Evolutionary conservation across 495 filamentous ascomycete species (phyloP).

Genomic region (Glarea lozoyensis): DNA sequence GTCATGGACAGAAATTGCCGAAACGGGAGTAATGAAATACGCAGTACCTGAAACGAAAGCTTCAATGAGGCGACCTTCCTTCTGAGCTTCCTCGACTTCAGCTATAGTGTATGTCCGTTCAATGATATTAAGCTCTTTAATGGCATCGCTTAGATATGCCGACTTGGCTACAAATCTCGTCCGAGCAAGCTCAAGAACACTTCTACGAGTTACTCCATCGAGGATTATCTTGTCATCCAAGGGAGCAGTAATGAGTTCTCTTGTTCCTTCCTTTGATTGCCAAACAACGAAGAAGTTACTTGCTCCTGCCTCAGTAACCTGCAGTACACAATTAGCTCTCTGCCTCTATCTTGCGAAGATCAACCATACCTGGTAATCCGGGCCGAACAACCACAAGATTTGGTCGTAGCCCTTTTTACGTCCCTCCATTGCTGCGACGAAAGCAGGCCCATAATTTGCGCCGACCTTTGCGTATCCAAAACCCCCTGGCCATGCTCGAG

Average conservation of each 20-base stretch:
- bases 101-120: slow-evolving; percentile 72
- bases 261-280: slow-evolving; percentile 54
- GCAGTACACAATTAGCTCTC: no score
- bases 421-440: slow-evolving; percentile 59
- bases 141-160: slow-evolving; percentile 23
- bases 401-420: slow-evolving; percentile 65
- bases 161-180: slow-evolving; percentile 36
- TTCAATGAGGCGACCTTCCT: slow-evolving; percentile 73
- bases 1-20: slow-evolving; percentile 61
- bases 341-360: no score
- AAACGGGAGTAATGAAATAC: slow-evolving; percentile 75
- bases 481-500: slow-evolving; percentile 88
- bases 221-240: slow-evolving; percentile 74
- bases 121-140: slow-evolving; percentile 57
- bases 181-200: slow-evolving; percentile 64
- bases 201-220: slow-evolving; percentile 73
- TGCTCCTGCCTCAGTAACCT: slow-evolving; percentile 83
- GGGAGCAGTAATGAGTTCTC: slow-evolving; percentile 73
- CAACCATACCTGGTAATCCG: slow-evolving; percentile 36
- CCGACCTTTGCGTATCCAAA: slow-evolving; percentile 88
- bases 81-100: slow-evolving; percentile 65
- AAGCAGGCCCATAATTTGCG: slow-evolving; percentile 81
- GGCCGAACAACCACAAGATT: slow-evolving; percentile 84
- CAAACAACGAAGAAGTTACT: slow-evolving; percentile 86
- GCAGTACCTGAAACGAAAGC: slow-evolving; percentile 79